Evolutionary conservation across 257 asterid species (phyloP), one percentile per base, ranked within the genome.

Genomic region (Penstemon barbatus): DNA sequence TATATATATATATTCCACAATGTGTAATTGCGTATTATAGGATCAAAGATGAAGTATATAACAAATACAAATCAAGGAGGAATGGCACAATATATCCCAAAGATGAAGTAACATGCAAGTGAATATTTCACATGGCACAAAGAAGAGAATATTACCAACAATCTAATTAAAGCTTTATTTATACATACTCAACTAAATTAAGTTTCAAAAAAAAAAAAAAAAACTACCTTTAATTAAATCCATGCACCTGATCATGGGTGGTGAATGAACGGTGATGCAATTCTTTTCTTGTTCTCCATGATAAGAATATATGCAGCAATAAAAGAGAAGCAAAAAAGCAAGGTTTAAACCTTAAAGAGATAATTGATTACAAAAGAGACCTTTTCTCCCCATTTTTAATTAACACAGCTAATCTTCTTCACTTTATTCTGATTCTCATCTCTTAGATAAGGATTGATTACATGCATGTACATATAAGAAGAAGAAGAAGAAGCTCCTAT

Each of bases 251-350:
- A n/a, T 55, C 7, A 45, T 65, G 15, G 9, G 8, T 46, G 51
- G 11, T 46, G 9, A 8, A 3, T 3, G 10, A 41, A 45, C 70
- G 72, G 69, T 36, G 46, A 75, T 74, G 69, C 79, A 52, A 73
- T 80, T 41, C 92, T 81, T 83, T 82, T 73, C 95, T 82, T 89
- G 86, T 74, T 78, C 37, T 76, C 82, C 57, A 78, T 78, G 96
- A 69, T 89, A 85, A 69, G 98, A 81, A 91, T 91, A 45, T 25
- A 4, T 63, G 3, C 1, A 10, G 15, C 87, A 60, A 58, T 38
- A 57, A 38, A 45, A 57, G 44, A 19, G 57, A 19, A 60, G 63
- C 65, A 63, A 66, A 75, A 66, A 50, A 38, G 55, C 53, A 64
- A 66, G 42, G 76, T 61, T 25, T 25, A 25, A 25, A 72, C 73